Percentiles rank a stretch among this genome's conserved stretches.
phyloP scores from a whole-genome alignment of 2,329 filamentous ascomycete genomes.

The Corniculantispora saksenae region DNA sequence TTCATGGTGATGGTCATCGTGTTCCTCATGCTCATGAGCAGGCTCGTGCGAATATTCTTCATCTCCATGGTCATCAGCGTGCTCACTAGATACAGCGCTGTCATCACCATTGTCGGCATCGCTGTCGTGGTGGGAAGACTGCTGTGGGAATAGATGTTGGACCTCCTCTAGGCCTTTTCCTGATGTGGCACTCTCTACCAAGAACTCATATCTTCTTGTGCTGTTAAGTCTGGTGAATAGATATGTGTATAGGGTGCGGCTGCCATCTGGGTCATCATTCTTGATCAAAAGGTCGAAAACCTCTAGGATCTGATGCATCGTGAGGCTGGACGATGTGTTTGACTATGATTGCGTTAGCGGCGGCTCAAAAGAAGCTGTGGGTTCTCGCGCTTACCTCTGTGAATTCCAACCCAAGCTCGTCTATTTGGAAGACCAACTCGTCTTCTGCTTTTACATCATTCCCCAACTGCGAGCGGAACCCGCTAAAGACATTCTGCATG shows the following conservation, averaged over 20 bases:
- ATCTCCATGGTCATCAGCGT: conserved; percentile 28
- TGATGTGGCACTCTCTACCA: conserved; percentile 44
- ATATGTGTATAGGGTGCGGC: conserved; percentile 43
- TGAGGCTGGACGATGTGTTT: conserved; percentile 38
- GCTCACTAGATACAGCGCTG: conserved; percentile 22
- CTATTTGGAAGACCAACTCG: conserved; percentile 52
- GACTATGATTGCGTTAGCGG: conserved; percentile 37
- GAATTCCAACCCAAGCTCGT: conserved; percentile 55
- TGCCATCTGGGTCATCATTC: conserved; percentile 43
- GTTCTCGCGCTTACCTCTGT: conserved; percentile 43
- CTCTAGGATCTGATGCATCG: conserved; percentile 43
- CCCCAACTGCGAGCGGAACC: conserved; percentile 47
- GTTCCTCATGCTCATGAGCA: neutral
- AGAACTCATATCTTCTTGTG: conserved; percentile 39
- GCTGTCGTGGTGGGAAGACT: conserved; percentile 4
- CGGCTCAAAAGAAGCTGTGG: neutral
- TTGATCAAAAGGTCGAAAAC: conserved; percentile 45
- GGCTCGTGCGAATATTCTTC: neutral
- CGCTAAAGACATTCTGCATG: conserved; percentile 46
- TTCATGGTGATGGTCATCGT: conserved; percentile 24
- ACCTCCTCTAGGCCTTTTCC: conserved; percentile 45
- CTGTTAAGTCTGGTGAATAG: conserved; percentile 43
- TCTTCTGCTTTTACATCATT: conserved; percentile 48
- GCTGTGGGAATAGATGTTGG: conserved; percentile 36
- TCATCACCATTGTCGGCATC: conserved; percentile 17